Conservation (phyloP, 371 early-diverging fungal species). For the Chytridium lagenaria region DNA sequence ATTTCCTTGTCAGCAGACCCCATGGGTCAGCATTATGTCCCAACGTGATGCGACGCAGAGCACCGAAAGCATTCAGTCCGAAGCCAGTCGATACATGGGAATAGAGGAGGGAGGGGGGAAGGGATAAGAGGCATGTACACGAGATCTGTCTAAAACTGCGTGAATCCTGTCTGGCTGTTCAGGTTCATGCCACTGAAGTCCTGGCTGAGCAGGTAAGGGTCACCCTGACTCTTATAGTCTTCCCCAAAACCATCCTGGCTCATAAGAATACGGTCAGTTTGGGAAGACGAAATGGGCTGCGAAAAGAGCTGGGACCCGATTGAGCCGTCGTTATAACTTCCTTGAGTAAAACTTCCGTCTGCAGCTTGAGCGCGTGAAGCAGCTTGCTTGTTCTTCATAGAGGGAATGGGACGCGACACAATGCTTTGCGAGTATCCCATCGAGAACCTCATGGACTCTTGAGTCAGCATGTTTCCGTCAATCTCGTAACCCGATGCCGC, state of each 20-base stretch:
- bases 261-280: constrained; percentile 24
- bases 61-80: no score
- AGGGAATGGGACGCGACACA: constrained; percentile 58
- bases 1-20: no score
- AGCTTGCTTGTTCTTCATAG: constrained; percentile 46
- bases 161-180: constrained; percentile 43
- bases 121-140: neutral
- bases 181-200: constrained; percentile 22
- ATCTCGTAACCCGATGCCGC: constrained; percentile 24
- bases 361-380: neutral
- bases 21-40: no score
- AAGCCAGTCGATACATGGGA: no score
- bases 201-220: constrained; percentile 41
- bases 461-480: constrained; percentile 23
- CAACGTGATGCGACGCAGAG: no score
- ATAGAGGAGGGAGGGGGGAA: neutral
- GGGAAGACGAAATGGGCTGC: constrained; percentile 29
- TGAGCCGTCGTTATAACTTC: no score
- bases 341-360: constrained; percentile 5
- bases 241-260: constrained; percentile 20
- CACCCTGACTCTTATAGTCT: constrained; percentile 52
- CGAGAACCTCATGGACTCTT: constrained; percentile 18
- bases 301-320: constrained; percentile 21
- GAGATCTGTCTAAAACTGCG: constrained; percentile 38
- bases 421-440: constrained; percentile 22